Conservation (phyloP, 2,329 filamentous ascomycete species). For the Onygena corvina region DNA sequence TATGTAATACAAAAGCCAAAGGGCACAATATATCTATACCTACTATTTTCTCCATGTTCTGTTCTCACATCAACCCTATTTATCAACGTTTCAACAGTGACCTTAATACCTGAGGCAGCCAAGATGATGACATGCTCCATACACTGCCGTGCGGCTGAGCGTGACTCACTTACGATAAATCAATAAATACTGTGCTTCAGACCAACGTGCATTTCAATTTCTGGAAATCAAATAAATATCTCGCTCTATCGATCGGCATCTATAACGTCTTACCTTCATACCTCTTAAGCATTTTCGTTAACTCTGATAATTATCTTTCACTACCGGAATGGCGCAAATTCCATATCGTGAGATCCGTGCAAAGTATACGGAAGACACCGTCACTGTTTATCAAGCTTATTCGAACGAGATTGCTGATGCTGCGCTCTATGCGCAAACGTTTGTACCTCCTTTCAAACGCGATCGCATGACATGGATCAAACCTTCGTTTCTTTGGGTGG, state of each 20-base stretch:
- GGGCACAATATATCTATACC: no score
- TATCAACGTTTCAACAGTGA: no score
- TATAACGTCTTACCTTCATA: no score
- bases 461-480: slow-evolving; percentile 55
- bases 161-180: not conserved
- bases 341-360: slow-evolving; percentile 44
- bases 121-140: not conserved
- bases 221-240: no score
- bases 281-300: no score
- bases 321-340: slow-evolving; percentile 1
- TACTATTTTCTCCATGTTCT: no score
- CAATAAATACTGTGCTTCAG: no score
- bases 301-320: not conserved
- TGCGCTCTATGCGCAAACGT: slow-evolving; percentile 41
- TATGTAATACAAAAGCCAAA: no score
- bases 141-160: not conserved
- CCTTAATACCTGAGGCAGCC: not conserved
- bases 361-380: slow-evolving; percentile 37
- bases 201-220: no score
- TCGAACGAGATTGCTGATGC: slow-evolving; percentile 41
- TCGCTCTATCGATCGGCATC: no score
- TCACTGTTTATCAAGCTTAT: slow-evolving; percentile 54
- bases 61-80: no score
- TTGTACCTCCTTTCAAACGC: slow-evolving; percentile 42
- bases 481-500: slow-evolving; percentile 52